Base-by-base conservation (phyloP, 306 rosid species). In the Boehmeria nivea region DNA sequence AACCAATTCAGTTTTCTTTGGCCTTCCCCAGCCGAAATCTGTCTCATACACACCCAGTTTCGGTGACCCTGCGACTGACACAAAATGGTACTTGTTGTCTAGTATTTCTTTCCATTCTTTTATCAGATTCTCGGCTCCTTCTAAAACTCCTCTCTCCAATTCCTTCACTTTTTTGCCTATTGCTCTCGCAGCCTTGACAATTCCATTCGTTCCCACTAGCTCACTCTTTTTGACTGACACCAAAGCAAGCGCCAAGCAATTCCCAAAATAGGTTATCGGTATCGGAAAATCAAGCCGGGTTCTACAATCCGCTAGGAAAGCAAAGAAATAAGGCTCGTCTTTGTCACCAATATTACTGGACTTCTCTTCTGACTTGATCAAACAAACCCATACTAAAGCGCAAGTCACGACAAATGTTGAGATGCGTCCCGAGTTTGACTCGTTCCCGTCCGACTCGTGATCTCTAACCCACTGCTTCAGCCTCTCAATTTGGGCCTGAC, bases 11-110 rank as follows among this genome's bases (percentile, higher is more conserved):
- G 69, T 51, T 45, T 66, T 78, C 45, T 40, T 67, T 0, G 84
- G 82, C 61, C 48, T 82, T 6, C 82, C 88, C 78, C 73, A 75
- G 23, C 88, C 88, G 59, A 82, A 82, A 72, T 82, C 78, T 16
- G 71, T 69, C 31, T 69, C 44, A 17, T 72, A 75, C 43, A 75
- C 48, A 0, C 27, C 74, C 45, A 70, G 3, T 31, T 34, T 82
- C 4, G 78, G 78, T 27, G 82, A 78, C 4, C 84, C 82, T 11
- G 80, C 70, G 4, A 72, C 0, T 0, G 67, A 3, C 0, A 42
- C 3, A n/a, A 52, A 8, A 14, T 25, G 10, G 4, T 22, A 44
- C 3, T 23, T 11, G 0, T 5, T 12, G 0, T 54, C 60, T 1
- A 14, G 1, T 3, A 58, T 0, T 64, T 65, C 52, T 17, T 2